These are phyloP conservation scores for Erythrobasidium yunnanense DNA, from an alignment of 768 basidiomycete genomes.

Conservation along the genomic window DNA sequence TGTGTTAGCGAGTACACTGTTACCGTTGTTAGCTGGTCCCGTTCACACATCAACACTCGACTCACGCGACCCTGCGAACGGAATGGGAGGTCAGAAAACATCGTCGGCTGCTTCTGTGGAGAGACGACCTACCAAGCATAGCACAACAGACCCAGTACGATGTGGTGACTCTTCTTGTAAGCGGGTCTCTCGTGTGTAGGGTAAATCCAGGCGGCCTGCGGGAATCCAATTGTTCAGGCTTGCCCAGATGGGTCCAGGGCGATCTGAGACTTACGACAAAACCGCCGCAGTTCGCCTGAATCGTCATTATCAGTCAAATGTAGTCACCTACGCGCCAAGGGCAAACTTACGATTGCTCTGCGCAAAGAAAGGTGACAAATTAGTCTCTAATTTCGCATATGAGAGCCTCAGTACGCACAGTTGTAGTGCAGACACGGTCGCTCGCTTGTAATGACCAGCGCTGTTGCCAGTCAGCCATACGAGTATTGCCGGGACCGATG, in stretches of 20 bases:
- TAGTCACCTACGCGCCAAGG: no score
- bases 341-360: no score
- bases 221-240: neutral
- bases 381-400: no score
- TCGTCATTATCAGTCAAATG: no score
- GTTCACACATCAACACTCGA: neutral
- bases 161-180: conserved; percentile 9
- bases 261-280: neutral
- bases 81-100: no score
- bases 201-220: neutral
- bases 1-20: neutral
- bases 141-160: conserved; percentile 9
- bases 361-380: no score
- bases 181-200: conserved; percentile 5
- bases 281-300: neutral
- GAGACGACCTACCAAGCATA: no score
- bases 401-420: neutral
- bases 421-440: neutral
- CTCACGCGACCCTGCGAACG: conserved; percentile 20
- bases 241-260: no score
- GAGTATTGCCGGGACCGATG: conserved; percentile 9
- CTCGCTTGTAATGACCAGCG: conserved; percentile 15
- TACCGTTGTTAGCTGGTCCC: no score
- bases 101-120: no score
- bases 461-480: conserved; percentile 23